A percentile compares a stretch with the other conserved stretches of the same genome.
Conservation (phyloP, 768 basidiomycete species). For the Kwoniella botswanensis region DNA sequence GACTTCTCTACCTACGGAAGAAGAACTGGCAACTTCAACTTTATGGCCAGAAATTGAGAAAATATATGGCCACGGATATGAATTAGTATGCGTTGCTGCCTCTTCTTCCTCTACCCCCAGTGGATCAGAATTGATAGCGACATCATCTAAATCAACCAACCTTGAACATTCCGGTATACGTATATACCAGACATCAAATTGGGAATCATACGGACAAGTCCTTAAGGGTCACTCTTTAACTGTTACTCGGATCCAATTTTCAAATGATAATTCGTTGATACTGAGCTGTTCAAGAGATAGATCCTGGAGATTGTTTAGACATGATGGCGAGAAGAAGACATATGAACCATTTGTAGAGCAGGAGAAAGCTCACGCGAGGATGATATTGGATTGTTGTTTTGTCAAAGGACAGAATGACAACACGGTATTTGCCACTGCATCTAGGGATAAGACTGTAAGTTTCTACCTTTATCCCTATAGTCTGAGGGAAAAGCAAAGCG, state of each 20-base stretch:
- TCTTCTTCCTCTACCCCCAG: constrained; percentile 65
- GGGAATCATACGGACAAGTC: constrained; percentile 72
- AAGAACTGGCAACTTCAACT: constrained; percentile 82
- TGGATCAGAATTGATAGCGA: constrained; percentile 68
- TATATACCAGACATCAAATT: constrained; percentile 74
- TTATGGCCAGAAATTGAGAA: constrained; percentile 98
- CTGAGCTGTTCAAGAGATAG: constrained; percentile 89
- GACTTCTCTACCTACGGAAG: constrained; percentile 71
- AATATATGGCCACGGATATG: constrained; percentile 96
- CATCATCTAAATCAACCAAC: constrained; percentile 85
- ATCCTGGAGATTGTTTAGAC: constrained; percentile 81
- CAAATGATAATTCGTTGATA: constrained; percentile 76
- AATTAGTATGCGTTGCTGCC: constrained; percentile 81
- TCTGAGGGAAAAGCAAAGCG: neutral
- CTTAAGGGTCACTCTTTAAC: constrained; percentile 85
- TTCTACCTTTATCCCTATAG: neutral
- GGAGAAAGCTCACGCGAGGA: constrained; percentile 83
- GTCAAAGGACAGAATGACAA: constrained; percentile 61
- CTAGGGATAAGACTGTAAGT: constrained; percentile 88
- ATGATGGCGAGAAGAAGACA: constrained; percentile 60
- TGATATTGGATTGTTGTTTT: constrained; percentile 97
- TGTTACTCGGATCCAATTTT: constrained; percentile 87
- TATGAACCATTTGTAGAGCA: constrained; percentile 68
- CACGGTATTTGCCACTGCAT: constrained; percentile 86
- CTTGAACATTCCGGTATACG: constrained; percentile 88